Evolutionary conservation across 1,139 yeast species (phyloP).

Genomic region (Pichia sp.): DNA sequence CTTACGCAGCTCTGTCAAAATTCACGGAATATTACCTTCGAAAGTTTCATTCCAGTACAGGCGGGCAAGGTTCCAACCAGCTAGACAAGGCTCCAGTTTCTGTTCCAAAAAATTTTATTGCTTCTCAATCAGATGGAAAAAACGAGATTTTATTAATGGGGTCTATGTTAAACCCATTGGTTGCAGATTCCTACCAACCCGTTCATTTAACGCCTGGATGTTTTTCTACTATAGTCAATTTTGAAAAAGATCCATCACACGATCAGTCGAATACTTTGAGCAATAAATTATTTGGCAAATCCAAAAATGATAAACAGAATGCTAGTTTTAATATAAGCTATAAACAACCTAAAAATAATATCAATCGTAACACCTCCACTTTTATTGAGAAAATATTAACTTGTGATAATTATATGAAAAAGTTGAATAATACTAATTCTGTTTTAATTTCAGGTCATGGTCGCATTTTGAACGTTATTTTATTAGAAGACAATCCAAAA

Average conservation of each 20-base stretch:
- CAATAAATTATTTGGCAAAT: conserved; percentile 13
- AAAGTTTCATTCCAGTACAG: conserved; percentile 31
- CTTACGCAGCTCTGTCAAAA: conserved; percentile 33
- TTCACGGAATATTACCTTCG: conserved; percentile 32
- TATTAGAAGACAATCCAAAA: conserved; percentile 22
- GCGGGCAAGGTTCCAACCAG: conserved; percentile 27
- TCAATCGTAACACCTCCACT: conserved; percentile 27
- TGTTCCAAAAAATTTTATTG: conserved; percentile 31
- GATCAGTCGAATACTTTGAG: conserved; percentile 4
- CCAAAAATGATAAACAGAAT: conserved; percentile 1
- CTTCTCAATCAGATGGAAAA: conserved; percentile 36
- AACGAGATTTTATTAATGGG: conserved; percentile 45
- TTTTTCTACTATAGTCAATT: conserved; percentile 21
- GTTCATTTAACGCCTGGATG: conserved; percentile 56
- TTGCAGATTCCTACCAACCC: conserved; percentile 46
- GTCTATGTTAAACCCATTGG: conserved; percentile 47
- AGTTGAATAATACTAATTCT: conserved; percentile 20
- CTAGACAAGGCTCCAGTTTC: conserved; percentile 25
- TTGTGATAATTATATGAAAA: conserved; percentile 26
- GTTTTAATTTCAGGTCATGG: conserved; percentile 30
- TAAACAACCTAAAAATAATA: conserved; percentile 26
- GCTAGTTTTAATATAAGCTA: conserved; percentile 5
- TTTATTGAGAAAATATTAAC: conserved; percentile 27
- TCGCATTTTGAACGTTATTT: conserved; percentile 28
- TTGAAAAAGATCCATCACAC: not conserved